phyloP scores from a whole-genome alignment of 805 yeast species.

The Schwanniomyces pseudopolymorphus region DNA sequence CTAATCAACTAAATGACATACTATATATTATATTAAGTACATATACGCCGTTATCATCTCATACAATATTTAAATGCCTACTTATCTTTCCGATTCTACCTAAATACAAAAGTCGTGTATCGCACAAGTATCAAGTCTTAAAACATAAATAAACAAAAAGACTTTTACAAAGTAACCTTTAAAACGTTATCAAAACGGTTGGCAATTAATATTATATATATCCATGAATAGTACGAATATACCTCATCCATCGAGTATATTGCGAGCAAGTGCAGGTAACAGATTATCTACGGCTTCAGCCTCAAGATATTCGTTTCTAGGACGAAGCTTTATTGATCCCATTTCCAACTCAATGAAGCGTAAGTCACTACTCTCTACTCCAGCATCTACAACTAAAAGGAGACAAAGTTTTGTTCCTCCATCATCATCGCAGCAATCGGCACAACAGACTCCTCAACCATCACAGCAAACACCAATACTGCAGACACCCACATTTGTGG shows the following conservation, averaged over 20 bases:
- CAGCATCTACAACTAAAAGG: slow-evolving; percentile 29
- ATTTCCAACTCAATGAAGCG: slow-evolving; percentile 19
- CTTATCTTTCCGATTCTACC: no score
- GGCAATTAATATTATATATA: neutral
- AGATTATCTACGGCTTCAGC: slow-evolving; percentile 21
- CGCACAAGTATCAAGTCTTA: neutral
- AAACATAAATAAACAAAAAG: neutral
- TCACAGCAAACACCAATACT: slow-evolving; percentile 10
- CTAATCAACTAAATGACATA: no score
- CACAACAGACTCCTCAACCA: slow-evolving; percentile 15
- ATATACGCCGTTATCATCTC: no score
- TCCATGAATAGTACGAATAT: slow-evolving; percentile 9
- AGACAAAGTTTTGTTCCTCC: slow-evolving; percentile 18
- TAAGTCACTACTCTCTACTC: slow-evolving; percentile 31
- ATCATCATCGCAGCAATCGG: slow-evolving; percentile 13
- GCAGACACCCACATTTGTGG: slow-evolving; percentile 26
- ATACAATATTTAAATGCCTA: no score
- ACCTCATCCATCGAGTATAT: slow-evolving; percentile 14
- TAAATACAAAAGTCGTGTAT: neutral
- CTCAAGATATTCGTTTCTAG: slow-evolving; percentile 18
- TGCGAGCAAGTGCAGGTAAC: slow-evolving; percentile 16
- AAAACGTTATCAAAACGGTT: neutral
- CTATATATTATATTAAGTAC: no score
- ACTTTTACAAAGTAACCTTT: neutral
- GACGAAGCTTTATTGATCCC: slow-evolving; percentile 14